Base-by-base conservation (phyloP, 805 yeast species). In the Osmozyma mogii region DNA sequence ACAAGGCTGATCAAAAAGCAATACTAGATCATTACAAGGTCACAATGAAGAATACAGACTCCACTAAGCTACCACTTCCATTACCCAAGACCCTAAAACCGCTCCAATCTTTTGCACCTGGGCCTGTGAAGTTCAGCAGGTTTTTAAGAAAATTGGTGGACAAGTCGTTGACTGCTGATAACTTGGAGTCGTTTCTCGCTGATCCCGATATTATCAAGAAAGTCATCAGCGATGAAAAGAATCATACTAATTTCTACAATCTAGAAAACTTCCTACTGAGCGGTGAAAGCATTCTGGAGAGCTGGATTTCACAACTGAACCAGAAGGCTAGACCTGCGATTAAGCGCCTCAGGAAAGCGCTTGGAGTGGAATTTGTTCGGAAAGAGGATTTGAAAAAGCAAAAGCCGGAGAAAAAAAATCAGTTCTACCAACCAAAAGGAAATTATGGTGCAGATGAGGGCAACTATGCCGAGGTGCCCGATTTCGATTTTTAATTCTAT, bases 21-120 rank as follows among this genome's bases (percentile, higher is more conserved):
- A 24, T 37, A 7, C 25, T 47, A 3, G 22, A 30, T 9, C 36
- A 49, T 25, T 39, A 25, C 12, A 49, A 50, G 23, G 32, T 46
- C 9, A 37, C 35, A 9, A 33, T 50, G 34, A 24, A 30, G 17
- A 30, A 28, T 3, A 27, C 39, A 10, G 48, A 49, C 13, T 32
- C 36, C 9, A 29, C 48, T 15, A 38, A 41, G 26, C 26, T 50
- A 16, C 43, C 49, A 3, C 31, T 43, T 4, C 38, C 41, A 5
- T 31, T 25, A 11, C 6, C 4, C 7, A 24, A 27, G 6, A 25
- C 41, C 8, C 37, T 37, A 14, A 27, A 42, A 9, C 45, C 41
- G n/a, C 40, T 61, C 15, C 14, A 43, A 16, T 44, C 58, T 5
- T 31, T 49, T 4, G 50, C 61, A 3, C 66, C 68, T 1, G 56